phyloP scores from a whole-genome alignment of 139 green algal genomes.

The Raphidocelis subcapitata region DNA sequence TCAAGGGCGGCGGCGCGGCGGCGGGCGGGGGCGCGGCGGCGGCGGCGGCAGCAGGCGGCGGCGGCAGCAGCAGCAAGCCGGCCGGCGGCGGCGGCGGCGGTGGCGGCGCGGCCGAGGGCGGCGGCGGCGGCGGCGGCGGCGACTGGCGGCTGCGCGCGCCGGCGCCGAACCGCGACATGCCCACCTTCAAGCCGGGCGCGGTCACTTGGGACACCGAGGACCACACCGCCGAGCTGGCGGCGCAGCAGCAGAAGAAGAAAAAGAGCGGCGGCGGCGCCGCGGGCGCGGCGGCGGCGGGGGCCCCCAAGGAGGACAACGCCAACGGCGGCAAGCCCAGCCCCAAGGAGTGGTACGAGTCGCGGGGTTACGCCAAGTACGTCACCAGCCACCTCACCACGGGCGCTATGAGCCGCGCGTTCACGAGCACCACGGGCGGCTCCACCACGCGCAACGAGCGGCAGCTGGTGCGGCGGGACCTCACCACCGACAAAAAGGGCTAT shows the following conservation, averaged over 20 bases:
- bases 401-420: conserved; percentile 73
- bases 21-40: not conserved
- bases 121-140: conserved; percentile 3
- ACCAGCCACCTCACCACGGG: conserved; percentile 32
- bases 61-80: no score
- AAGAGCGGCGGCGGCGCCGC: no score
- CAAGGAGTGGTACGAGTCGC: conserved; percentile 35
- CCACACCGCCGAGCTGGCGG: conserved; percentile 13
- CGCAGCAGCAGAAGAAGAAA: conserved; percentile 31
- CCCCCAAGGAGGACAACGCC: conserved; percentile 6
- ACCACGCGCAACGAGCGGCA: conserved; percentile 59
- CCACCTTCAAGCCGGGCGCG: conserved; percentile 80
- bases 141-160: conserved; percentile 64
- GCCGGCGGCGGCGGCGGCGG: no score
- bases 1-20: not conserved
- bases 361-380: conserved; percentile 27
- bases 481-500: conserved; percentile 67
- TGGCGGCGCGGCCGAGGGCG: no score
- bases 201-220: conserved; percentile 89
- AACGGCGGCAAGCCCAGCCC: conserved; percentile 28
- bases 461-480: conserved; percentile 64
- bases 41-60: not conserved
- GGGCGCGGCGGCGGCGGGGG: conserved; percentile 5
- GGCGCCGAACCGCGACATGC: conserved; percentile 21
- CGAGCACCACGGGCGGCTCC: conserved; percentile 67